Evolutionary conservation across 2,329 filamentous ascomycete species (phyloP).

Genomic region (Talaromyces sp.): DNA sequence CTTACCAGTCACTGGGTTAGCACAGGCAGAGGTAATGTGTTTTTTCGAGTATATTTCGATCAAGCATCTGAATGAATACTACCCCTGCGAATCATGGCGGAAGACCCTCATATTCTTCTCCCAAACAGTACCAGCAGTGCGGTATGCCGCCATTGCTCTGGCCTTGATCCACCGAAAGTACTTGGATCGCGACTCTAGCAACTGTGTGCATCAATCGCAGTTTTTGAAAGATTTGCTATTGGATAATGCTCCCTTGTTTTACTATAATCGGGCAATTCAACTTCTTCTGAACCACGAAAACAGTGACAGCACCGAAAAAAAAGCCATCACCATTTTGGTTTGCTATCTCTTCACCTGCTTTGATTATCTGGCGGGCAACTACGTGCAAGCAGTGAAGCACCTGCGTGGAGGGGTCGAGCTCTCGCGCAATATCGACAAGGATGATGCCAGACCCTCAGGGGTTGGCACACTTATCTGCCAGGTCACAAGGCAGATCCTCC

Average conservation of each 20-base stretch:
- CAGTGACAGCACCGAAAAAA: slow-evolving; percentile 19
- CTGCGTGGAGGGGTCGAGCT: slow-evolving; percentile 31
- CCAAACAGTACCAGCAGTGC: slow-evolving; percentile 25
- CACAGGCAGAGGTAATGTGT: too few species aligned
- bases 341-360: slow-evolving; percentile 39
- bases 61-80: slow-evolving; percentile 15
- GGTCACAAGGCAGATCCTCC: slow-evolving; percentile 29
- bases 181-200: slow-evolving; percentile 14
- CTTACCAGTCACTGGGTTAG: too few species aligned
- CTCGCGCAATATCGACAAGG: slow-evolving; percentile 6
- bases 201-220: too few species aligned
- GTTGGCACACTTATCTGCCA: slow-evolving; percentile 20
- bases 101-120: slow-evolving; percentile 32
- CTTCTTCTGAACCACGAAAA: slow-evolving; percentile 20
- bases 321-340: slow-evolving; percentile 30
- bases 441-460: background rate
- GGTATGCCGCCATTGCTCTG: slow-evolving; percentile 28
- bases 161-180: slow-evolving; percentile 19
- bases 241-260: slow-evolving; percentile 7
- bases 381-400: slow-evolving; percentile 31
- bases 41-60: too few species aligned
- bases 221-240: background rate
- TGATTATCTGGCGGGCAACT: slow-evolving; percentile 30
- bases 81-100: slow-evolving; percentile 26
- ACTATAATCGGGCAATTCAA: slow-evolving; percentile 2